Conservation (phyloP, 805 yeast genomes). For the Saturnispora besseyi region DNA sequence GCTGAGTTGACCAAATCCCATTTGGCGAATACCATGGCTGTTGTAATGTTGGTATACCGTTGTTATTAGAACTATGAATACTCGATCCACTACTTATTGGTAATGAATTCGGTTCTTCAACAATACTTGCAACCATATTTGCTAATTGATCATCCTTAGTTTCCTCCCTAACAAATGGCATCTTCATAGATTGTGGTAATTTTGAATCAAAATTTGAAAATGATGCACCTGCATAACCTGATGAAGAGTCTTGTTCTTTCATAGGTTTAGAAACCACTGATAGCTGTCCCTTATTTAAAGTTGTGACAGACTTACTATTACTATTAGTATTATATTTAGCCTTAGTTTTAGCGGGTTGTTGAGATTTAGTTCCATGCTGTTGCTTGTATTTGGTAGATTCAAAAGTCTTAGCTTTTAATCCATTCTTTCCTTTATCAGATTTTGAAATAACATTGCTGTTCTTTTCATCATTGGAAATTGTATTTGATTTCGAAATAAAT, state of each 20-base stretch:
- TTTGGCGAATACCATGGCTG: not conserved
- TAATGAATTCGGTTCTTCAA: not conserved
- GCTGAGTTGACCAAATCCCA: not conserved
- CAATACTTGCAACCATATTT: conserved; percentile 2
- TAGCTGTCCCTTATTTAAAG: not conserved
- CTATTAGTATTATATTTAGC: not conserved
- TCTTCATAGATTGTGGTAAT: conserved; percentile 8
- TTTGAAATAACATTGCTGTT: not conserved
- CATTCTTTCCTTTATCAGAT: not conserved
- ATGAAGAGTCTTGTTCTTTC: not conserved
- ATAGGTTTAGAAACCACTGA: not conserved
- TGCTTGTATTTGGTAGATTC: not conserved
- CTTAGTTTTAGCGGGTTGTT: not conserved
- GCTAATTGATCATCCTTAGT: conserved; percentile 5
- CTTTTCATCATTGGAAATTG: not conserved
- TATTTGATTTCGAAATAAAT: not conserved
- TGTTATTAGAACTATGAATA: not conserved
- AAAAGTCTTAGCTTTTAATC: not conserved
- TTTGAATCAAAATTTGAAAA: conserved; percentile 11
- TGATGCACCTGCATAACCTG: conserved; percentile 13
- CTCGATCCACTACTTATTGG: not conserved
- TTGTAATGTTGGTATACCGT: not conserved
- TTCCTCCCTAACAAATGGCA: conserved; percentile 11
- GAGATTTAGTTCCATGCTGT: not conserved
- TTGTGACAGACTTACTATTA: not conserved